These are phyloP conservation scores for Neurospora discreta DNA, from an alignment of 495 filamentous ascomycete species.

Conservation along the genomic window DNA sequence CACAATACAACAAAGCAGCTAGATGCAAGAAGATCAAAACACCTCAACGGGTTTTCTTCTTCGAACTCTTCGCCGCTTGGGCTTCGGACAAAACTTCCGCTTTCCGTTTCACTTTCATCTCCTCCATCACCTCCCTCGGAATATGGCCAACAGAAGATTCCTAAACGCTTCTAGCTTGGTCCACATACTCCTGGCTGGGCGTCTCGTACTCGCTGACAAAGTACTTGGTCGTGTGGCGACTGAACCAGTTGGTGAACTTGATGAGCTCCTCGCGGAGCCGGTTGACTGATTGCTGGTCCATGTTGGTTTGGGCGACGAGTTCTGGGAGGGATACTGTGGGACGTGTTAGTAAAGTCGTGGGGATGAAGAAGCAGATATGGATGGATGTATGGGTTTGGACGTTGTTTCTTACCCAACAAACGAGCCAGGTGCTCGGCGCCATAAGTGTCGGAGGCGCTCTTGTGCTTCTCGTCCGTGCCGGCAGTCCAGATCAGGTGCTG, in stretches of 20 bases:
- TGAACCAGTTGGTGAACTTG: conserved; percentile 71
- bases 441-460: conserved; percentile 66
- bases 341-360: conserved; percentile 6
- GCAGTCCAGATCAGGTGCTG: conserved; percentile 52
- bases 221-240: conserved; percentile 58
- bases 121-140: not conserved
- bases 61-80: not conserved
- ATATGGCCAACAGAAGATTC: conserved; percentile 4
- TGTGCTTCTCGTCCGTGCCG: conserved; percentile 47
- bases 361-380: not conserved
- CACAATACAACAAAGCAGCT: too few relatives aligned
- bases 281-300: conserved; percentile 82
- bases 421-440: conserved; percentile 85
- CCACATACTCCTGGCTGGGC: conserved; percentile 38
- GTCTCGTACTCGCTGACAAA: conserved; percentile 70
- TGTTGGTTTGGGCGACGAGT: conserved; percentile 91
- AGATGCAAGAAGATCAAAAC: not conserved
- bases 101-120: not conserved
- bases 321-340: conserved; percentile 75
- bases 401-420: conserved; percentile 56
- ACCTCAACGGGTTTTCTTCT: not conserved
- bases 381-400: not conserved
- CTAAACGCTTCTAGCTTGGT: conserved; percentile 30
- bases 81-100: not conserved
- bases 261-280: conserved; percentile 78